Conservation (phyloP, 805 yeast species). For the Kluyveromyces siamensis region DNA sequence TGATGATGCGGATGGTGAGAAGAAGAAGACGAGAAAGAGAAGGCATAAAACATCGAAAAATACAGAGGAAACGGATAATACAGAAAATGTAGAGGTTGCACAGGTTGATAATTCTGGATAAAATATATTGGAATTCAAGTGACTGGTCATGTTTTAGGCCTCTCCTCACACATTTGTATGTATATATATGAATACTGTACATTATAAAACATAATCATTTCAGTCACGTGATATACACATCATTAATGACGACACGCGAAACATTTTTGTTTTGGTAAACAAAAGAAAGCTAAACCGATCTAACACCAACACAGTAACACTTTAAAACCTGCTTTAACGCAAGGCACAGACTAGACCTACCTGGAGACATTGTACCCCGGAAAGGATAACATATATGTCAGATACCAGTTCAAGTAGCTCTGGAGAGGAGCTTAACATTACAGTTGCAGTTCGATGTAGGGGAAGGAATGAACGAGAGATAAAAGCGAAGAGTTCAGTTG, state of each 20-base stretch:
- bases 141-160: no score
- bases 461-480: constrained; percentile 53
- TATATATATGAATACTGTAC: no score
- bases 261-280: not conserved
- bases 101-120: not conserved
- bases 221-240: not conserved
- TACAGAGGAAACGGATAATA: not conserved
- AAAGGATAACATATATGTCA: not conserved
- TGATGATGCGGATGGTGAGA: not conserved
- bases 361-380: not conserved
- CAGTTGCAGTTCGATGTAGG: constrained; percentile 57
- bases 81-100: not conserved
- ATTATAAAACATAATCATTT: no score
- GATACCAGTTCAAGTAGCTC: not conserved
- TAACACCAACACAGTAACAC: no score
- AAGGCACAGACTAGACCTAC: not conserved
- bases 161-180: no score
- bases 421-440: constrained; percentile 39
- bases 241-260: not conserved
- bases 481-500: constrained; percentile 48
- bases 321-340: not conserved
- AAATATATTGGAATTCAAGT: not conserved
- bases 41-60: constrained; percentile 6
- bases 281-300: not conserved
- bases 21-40: constrained; percentile 18